These are phyloP conservation scores for Calonectria hongkongensis DNA, from an alignment of 2,329 filamentous ascomycete species.

Conservation along the genomic window DNA sequence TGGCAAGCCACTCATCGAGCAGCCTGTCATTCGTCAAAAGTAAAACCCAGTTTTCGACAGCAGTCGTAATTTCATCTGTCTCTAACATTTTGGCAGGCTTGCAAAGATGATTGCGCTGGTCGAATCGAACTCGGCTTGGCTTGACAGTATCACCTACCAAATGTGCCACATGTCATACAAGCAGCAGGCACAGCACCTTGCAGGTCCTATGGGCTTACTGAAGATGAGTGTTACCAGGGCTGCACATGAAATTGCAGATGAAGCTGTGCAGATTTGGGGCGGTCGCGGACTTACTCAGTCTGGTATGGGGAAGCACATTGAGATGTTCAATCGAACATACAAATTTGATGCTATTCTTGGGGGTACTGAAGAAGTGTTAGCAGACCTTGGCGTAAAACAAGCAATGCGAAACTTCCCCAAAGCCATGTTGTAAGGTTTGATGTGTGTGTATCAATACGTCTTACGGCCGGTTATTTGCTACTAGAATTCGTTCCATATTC, in stretches of 20 bases:
- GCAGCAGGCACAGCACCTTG: conserved; percentile 83
- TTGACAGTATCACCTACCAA: conserved; percentile 90
- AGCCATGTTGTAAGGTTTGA: background rate
- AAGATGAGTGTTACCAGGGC: conserved; percentile 86
- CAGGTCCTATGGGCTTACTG: conserved; percentile 87
- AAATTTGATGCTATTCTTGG: conserved; percentile 88
- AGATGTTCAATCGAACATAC: conserved; percentile 89
- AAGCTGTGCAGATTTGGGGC: conserved; percentile 90
- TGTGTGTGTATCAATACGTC: too few relatives aligned
- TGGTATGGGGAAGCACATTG: conserved; percentile 88
- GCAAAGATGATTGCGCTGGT: conserved; percentile 90
- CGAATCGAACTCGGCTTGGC: conserved; percentile 89
- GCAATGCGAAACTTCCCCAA: conserved; percentile 8
- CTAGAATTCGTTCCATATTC: too few relatives aligned
- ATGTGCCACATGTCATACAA: conserved; percentile 90
- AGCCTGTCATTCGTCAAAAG: conserved; percentile 89
- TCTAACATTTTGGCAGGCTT: conserved; percentile 61
- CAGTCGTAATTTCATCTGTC: too few relatives aligned
- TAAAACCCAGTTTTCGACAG: background rate
- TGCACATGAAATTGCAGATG: conserved; percentile 88
- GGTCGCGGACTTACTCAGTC: conserved; percentile 86
- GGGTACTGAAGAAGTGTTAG: conserved; percentile 81
- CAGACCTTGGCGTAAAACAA: conserved; percentile 9
- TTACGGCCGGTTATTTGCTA: too few relatives aligned
- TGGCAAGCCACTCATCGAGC: conserved; percentile 86